Evolutionary conservation across 371 early-diverging fungal species (phyloP), one percentile per base, ranked within the genome.

Genomic region (Rhizopus microsporus): DNA sequence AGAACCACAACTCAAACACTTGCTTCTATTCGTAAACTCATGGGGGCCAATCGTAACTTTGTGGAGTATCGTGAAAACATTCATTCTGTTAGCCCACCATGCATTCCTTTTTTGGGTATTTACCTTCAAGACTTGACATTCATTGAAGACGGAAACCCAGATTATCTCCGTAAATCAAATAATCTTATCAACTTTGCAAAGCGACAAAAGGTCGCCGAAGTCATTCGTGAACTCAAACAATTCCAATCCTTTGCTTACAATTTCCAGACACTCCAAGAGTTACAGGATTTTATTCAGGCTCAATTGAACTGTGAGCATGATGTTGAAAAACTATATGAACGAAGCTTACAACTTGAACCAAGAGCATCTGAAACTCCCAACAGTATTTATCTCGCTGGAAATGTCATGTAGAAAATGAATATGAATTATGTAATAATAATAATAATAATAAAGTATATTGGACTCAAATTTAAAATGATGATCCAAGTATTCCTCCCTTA

Each of bases 51-150:
- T 60, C 86, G 86, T 61, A 96, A 94, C 67, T 95, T 91, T 69
- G 72, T 84, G n/a, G 83, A 81, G 43, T 96, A 96, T 67, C 90
- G 96, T 54, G 87, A 90, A 29, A 83, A 89, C 53, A 75, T 96
- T 43, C 90, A 91, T 60, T 82, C 86, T 5, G 87, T 86, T 59
- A 90, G 89, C 62, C 95, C 95, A 45, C 96, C 97, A 0, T 92
- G 93, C 60, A 88, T 96, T 13, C 97, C 97, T 0, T 95, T 94
- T 68, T 76, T 96, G 51, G 95, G 91, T 35, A 81, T 88, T 23
- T 92, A 91, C 60, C 74, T 95, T 34, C 92, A 91, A 56, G 97
- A 97, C 66, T 67, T 97, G 62, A 93, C 94, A 17, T 95, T 96
- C 71, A 90, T 95, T 49, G 92, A 94, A 66, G 94, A 94, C 54